Evolutionary conservation across 305 asterid genomes (phyloP), one percentile per base, ranked within the genome.

Genomic region (Plantago rigida): DNA sequence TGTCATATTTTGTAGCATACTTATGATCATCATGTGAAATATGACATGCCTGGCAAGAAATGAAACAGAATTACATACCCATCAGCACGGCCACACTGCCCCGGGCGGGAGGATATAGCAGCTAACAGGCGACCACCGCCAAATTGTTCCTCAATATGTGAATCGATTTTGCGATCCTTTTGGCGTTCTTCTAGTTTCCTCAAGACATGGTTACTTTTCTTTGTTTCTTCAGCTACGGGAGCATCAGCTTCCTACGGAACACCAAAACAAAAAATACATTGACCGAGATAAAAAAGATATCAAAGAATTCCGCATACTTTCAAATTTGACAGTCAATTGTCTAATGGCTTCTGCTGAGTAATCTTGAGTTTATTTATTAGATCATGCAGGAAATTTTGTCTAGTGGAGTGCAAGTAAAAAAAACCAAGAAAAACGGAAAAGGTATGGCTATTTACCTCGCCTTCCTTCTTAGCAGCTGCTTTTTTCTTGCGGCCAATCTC

Each of bases 401-500:
- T 22, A 22, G 26, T 22, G 26, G 26, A 22, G 26, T 22, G 26
- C 26, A 22, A 22, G 26, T 22, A 22, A 22, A 22, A 22, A 22
- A 2, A 22, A 22, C 26, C 26, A 22, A 22, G 26, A 2, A 22
- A 22, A 22, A 22, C 1, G 26, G 26, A 22, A 22, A 22, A 22
- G 26, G 1, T 0, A 22, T 22, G 26, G 26, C 1, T 22, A 22
- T 22, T 22, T 68, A 80, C 89, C 81, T 77, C 89, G 58, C 78
- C 86, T 61, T 84, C 92, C 75, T 82, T 78, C 84, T 82, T 84
- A 22, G 78, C 79, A 47, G 72, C 78, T 15, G 67, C 31, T 78
- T 86, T 85, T 77, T 83, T 85, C 82, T 83, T 85, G 69, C 87
- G 78, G 19, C 94, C 94, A 56, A 85, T 76, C 3, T 85, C 94